Evolutionary conservation across 75 land plant genomes (phyloP).

Genomic region (Isoetes taiwanensis): DNA sequence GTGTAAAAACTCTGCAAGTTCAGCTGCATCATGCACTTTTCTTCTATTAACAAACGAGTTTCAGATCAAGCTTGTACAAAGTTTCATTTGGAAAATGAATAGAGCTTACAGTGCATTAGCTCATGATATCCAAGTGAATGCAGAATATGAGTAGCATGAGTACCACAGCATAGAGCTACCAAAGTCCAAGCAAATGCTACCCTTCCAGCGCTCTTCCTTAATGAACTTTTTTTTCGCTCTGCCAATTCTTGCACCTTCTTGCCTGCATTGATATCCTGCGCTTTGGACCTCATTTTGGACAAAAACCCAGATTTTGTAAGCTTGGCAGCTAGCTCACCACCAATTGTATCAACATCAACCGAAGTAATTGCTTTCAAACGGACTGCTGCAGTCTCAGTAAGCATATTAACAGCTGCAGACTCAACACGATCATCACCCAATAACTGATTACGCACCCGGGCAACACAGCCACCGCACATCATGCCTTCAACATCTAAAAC

Average conservation of each 20-base stretch:
- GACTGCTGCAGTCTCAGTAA: conserved; percentile 89
- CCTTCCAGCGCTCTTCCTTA: conserved; percentile 48
- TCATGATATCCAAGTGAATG: conserved; percentile 69
- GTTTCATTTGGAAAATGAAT: background rate
- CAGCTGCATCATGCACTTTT: conserved; percentile 19
- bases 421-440: conserved; percentile 57
- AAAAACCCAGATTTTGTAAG: conserved; percentile 72
- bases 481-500: conserved; percentile 84
- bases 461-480: conserved; percentile 97
- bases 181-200: conserved; percentile 95
- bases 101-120: conserved; percentile 38
- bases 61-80: too few species aligned
- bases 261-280: conserved; percentile 33
- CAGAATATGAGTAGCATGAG: conserved; percentile 79
- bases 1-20: conserved; percentile 43
- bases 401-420: conserved; percentile 76
- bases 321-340: conserved; percentile 41
- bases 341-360: conserved; percentile 12
- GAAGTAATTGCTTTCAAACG: conserved; percentile 17
- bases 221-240: conserved; percentile 44
- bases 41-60: too few species aligned
- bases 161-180: conserved; percentile 90
- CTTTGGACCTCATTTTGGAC: conserved; percentile 41
- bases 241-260: conserved; percentile 64
- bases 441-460: conserved; percentile 61